phyloP scores from a whole-genome alignment of 176 grass and related monocot genomes.

The Puya raimondii region DNA sequence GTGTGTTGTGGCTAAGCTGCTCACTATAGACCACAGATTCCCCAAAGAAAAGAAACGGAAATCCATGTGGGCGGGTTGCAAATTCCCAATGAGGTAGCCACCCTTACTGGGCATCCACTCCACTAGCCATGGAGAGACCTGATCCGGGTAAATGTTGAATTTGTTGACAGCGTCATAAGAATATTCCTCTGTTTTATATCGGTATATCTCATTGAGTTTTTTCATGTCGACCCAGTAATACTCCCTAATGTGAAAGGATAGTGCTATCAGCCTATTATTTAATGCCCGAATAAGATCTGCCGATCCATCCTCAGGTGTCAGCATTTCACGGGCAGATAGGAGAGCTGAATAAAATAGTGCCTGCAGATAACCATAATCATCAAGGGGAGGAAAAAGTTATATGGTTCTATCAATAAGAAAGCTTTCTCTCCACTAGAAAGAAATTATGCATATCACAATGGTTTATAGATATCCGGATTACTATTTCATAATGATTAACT shows the following conservation, averaged over 20 bases:
- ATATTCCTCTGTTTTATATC: conserved; percentile 93
- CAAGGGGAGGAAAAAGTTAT: neutral
- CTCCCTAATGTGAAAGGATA: conserved; percentile 85
- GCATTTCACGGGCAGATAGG: conserved; percentile 75
- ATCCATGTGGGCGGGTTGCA: conserved; percentile 89
- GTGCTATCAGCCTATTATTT: conserved; percentile 74
- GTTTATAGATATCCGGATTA: no score
- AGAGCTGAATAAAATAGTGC: conserved; percentile 94
- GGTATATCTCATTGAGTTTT: conserved; percentile 88
- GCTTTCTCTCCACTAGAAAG: no score
- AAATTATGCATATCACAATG: no score
- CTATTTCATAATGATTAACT: no score
- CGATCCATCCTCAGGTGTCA: conserved; percentile 73
- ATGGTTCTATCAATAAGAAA: neutral
- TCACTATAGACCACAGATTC: conserved; percentile 82
- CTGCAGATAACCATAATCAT: conserved; percentile 25
- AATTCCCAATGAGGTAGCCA: conserved; percentile 76
- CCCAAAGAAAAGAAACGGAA: conserved; percentile 78
- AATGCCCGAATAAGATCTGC: conserved; percentile 76
- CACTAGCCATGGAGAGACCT: conserved; percentile 73
- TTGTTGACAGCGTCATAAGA: conserved; percentile 89
- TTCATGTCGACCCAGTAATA: conserved; percentile 82
- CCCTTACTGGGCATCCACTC: conserved; percentile 85
- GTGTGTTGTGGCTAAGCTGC: conserved; percentile 62
- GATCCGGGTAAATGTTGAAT: conserved; percentile 95